These are phyloP conservation scores for Scedosporium boydii DNA, from an alignment of 2,329 filamentous ascomycete species.

Conservation along the genomic window DNA sequence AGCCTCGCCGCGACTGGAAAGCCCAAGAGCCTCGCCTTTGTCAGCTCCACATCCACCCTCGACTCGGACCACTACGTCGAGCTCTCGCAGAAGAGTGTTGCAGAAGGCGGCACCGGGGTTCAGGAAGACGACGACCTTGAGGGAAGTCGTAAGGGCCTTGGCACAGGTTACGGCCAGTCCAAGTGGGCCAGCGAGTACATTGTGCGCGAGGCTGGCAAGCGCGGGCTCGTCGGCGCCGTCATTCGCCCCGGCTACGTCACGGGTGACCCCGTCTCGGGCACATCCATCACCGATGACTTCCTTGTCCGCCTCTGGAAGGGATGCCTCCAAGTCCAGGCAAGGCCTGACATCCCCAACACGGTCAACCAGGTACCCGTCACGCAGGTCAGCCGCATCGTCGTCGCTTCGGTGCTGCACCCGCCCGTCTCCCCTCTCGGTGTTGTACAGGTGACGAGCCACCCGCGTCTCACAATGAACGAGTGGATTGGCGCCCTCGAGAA, in stretches of 20 bases:
- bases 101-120: constrained; percentile 21
- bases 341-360: constrained; percentile 74
- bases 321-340: constrained; percentile 65
- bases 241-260: constrained; percentile 79
- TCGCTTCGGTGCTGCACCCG: constrained; percentile 61
- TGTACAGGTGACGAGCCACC: constrained; percentile 70
- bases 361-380: constrained; percentile 84
- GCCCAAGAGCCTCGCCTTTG: constrained; percentile 71
- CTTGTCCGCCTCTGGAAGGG: constrained; percentile 79
- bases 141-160: constrained; percentile 66
- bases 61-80: constrained; percentile 75
- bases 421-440: constrained; percentile 37
- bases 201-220: constrained; percentile 65
- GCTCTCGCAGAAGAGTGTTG: constrained; percentile 54
- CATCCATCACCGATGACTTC: constrained; percentile 81
- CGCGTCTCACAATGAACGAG: constrained; percentile 67
- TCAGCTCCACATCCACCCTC: constrained; percentile 73
- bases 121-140: constrained; percentile 56
- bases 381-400: constrained; percentile 72
- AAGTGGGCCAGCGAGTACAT: constrained; percentile 75
- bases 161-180: constrained; percentile 81
- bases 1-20: constrained; percentile 67
- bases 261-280: constrained; percentile 61
- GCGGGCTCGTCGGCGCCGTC: constrained; percentile 67
- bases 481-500: constrained; percentile 41